phyloP scores from a whole-genome alignment of 164 flowering plant genomes.

The Liquidambar formosana region DNA sequence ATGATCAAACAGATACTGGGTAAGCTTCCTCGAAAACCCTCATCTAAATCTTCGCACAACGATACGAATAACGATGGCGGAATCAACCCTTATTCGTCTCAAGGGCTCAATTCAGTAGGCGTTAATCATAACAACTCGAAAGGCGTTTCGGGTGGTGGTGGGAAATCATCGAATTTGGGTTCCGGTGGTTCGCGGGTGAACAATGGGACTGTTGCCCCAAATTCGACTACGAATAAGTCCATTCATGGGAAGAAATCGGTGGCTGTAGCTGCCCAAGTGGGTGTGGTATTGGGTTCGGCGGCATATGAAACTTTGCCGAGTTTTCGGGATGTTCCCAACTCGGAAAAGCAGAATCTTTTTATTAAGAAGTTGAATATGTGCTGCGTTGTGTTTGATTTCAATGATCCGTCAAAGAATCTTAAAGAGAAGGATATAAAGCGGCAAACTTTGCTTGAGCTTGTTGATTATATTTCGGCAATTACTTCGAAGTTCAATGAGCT shows the following conservation, averaged over 20 bases:
- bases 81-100: constrained; percentile 18
- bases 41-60: constrained; percentile 55
- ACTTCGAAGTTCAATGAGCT: constrained; percentile 65
- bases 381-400: constrained; percentile 75
- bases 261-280: constrained; percentile 30
- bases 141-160: constrained; percentile 22
- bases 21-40: constrained; percentile 68
- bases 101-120: constrained; percentile 26
- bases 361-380: constrained; percentile 70
- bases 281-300: constrained; percentile 22
- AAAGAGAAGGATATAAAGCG: constrained; percentile 78
- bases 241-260: constrained; percentile 52
- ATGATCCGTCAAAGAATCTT: constrained; percentile 59
- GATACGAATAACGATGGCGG: constrained; percentile 38
- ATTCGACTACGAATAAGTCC: constrained; percentile 23
- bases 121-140: constrained; percentile 26
- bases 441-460: constrained; percentile 79
- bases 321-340: constrained; percentile 68
- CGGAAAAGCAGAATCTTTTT: constrained; percentile 72
- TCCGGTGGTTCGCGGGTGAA: constrained; percentile 19
- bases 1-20: constrained; percentile 81
- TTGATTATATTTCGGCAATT: constrained; percentile 66
- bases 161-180: constrained; percentile 32
- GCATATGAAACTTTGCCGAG: constrained; percentile 66
- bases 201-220: constrained; percentile 23